Percentiles rank a stretch among this genome's conserved stretches.
Evolutionary conservation across 1,284 basidiomycete species (phyloP).

Genomic region (Anthracocystis panici-leucophaei): DNA sequence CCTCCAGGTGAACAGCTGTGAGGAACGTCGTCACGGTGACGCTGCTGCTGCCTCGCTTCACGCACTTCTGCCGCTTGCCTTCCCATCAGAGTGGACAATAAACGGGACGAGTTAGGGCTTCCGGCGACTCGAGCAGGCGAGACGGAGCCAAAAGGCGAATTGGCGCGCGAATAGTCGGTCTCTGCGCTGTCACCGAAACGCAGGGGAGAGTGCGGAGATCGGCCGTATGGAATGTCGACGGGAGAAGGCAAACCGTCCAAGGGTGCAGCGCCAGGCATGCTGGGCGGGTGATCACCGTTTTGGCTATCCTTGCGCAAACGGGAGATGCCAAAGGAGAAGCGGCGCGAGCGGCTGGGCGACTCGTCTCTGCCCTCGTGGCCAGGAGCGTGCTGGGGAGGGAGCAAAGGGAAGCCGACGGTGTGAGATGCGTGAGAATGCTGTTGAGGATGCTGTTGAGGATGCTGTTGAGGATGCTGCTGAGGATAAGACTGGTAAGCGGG

Average conservation of each 20-base stretch:
- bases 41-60: constrained; percentile 9
- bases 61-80: constrained; percentile 10
- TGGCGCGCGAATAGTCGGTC: constrained; percentile 45
- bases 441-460: too few relatives aligned
- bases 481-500: constrained; percentile 10
- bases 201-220: constrained; percentile 30
- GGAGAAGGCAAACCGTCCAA: constrained; percentile 52
- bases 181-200: constrained; percentile 26
- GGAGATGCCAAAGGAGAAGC: constrained; percentile 36
- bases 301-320: constrained; percentile 28
- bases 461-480: constrained; percentile 6
- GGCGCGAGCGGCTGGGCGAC: constrained; percentile 28
- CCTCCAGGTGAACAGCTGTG: constrained; percentile 32
- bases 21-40: constrained; percentile 13
- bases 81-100: constrained; percentile 33
- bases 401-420: constrained; percentile 19
- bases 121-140: constrained; percentile 33
- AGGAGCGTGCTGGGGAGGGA: constrained; percentile 17
- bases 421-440: constrained; percentile 12
- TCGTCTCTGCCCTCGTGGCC: constrained; percentile 19
- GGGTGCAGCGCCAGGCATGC: constrained; percentile 24
- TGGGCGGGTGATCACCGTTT: background rate
- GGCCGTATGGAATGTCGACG: constrained; percentile 48
- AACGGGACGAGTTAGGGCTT: constrained; percentile 39
- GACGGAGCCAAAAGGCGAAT: constrained; percentile 52